Percentiles rank a stretch among this genome's conserved stretches.
Evolutionary conservation across 257 asterid genomes (phyloP).

Genomic region (Forsythia suspensa): DNA sequence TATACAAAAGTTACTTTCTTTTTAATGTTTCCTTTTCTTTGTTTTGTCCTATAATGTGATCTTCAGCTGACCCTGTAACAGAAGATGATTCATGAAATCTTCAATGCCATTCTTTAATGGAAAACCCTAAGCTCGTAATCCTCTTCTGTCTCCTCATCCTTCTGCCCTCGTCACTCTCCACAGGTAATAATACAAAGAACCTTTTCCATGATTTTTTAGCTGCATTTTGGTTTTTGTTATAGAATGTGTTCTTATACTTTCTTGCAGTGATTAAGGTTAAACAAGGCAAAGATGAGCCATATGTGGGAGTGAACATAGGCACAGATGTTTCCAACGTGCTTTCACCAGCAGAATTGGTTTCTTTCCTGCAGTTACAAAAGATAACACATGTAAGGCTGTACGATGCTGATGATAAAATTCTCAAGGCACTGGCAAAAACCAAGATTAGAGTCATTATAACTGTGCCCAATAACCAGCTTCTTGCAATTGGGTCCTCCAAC

Average conservation of each 20-base stretch:
- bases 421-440: constrained; percentile 77
- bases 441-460: constrained; percentile 78
- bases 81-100: constrained; percentile 26
- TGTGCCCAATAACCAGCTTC: constrained; percentile 92
- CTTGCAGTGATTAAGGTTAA: constrained; percentile 58
- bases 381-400: constrained; percentile 78
- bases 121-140: constrained; percentile 37
- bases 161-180: constrained; percentile 27
- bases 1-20: constrained; percentile 27
- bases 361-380: constrained; percentile 73
- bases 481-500: constrained; percentile 93
- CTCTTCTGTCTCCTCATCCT: constrained; percentile 29
- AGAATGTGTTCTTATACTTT: not conserved
- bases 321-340: constrained; percentile 74
- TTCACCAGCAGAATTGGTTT: constrained; percentile 63
- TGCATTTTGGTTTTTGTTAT: not conserved
- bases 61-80: constrained; percentile 14
- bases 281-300: constrained; percentile 66
- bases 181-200: constrained; percentile 46
- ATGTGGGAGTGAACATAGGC: constrained; percentile 93
- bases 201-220: not conserved
- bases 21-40: constrained; percentile 21
- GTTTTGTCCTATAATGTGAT: constrained; percentile 4
- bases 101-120: constrained; percentile 47
- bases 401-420: constrained; percentile 73